Base-by-base conservation (phyloP, 163 green algal genomes). In the Chlorella variabilis region DNA sequence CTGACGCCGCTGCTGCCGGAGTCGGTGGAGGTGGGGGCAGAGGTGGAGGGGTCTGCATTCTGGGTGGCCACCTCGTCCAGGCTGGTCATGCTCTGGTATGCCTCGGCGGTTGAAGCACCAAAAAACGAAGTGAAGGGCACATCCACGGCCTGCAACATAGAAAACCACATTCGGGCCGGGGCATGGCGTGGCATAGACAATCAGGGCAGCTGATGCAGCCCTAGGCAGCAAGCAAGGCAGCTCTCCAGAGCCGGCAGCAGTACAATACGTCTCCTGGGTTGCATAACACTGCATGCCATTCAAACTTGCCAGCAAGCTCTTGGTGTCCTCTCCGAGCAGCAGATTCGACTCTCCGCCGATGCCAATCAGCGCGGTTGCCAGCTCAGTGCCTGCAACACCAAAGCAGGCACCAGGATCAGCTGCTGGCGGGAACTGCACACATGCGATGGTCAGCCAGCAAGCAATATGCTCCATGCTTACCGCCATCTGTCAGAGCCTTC, bases 1-100 rank as follows among this genome's bases (percentile, higher is more conserved):
- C 25, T 62, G 20, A 82, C 76, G 27, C 76, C 76, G 48, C 63
- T 70, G 63, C 62, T 56, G 34, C 75, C 61, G 11, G 29, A 36
- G 71, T 1, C 20, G 23, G 48, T 4, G 38, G 67, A n/a, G 67
- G 39, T 2, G 21, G 21, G 4, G 36, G 42, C 9, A n/a, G 51
- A 25, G 51, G 20, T n/a, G 20, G 51, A n/a, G 18, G 51, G 15
- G 51, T 5, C 51, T 29, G 51, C 6, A 5, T 9, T n/a, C 20
- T 62, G 18, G 54, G 54, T 29, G 8, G 36, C 36, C 42, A 76
- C 23, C 1, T 1, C 42, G 18, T 76, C 69, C 69, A 76, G 29
- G 2, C 7, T 38, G 41, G 15, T 48, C 41, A 75, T 75, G 41
- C 67, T 39, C 6, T 75, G 39, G 13, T 75, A 61, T 18, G 41